Evolutionary conservation across 2,329 filamentous ascomycete genomes (phyloP).

Genomic region (Fusarium transvaalense): DNA sequence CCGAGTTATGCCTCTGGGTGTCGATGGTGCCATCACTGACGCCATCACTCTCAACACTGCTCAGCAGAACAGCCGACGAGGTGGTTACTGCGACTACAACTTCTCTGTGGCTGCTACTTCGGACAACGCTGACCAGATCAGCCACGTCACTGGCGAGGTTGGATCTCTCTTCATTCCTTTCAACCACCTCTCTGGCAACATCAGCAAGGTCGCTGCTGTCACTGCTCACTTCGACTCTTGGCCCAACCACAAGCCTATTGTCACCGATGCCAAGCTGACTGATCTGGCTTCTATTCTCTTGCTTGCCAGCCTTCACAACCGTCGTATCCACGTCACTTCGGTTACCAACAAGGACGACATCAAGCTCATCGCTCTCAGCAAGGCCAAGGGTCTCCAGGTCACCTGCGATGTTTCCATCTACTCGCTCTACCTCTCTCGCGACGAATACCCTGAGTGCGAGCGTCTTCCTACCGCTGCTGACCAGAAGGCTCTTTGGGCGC

Average conservation of each 20-base stretch:
- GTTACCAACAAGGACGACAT: conserved; percentile 86
- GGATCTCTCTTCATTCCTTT: conserved; percentile 87
- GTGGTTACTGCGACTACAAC: conserved; percentile 82
- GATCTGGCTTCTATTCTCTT: conserved; percentile 85
- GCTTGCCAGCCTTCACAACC: conserved; percentile 80
- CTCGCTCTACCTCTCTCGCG: conserved; percentile 78
- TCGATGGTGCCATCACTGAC: conserved; percentile 79
- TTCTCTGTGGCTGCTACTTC: conserved; percentile 81
- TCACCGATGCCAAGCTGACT: conserved; percentile 84
- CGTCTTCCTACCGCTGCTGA: conserved; percentile 76
- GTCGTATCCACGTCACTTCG: conserved; percentile 83
- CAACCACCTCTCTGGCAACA: conserved; percentile 84
- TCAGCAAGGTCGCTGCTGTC: conserved; percentile 84
- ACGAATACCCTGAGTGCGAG: conserved; percentile 75
- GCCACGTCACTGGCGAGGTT: conserved; percentile 77
- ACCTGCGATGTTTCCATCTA: conserved; percentile 88
- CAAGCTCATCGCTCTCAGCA: conserved; percentile 79
- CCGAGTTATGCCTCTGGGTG: conserved; percentile 80
- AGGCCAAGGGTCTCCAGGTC: conserved; percentile 83
- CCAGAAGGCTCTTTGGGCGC: conserved; percentile 79
- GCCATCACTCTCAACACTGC: conserved; percentile 77
- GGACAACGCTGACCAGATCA: conserved; percentile 79
- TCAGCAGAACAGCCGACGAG: conserved; percentile 76
- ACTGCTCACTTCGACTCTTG: conserved; percentile 83
- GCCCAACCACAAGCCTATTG: conserved; percentile 82